phyloP scores from a whole-genome alignment of 2,329 filamentous ascomycete species.

The Sclerotinia spermophila region DNA sequence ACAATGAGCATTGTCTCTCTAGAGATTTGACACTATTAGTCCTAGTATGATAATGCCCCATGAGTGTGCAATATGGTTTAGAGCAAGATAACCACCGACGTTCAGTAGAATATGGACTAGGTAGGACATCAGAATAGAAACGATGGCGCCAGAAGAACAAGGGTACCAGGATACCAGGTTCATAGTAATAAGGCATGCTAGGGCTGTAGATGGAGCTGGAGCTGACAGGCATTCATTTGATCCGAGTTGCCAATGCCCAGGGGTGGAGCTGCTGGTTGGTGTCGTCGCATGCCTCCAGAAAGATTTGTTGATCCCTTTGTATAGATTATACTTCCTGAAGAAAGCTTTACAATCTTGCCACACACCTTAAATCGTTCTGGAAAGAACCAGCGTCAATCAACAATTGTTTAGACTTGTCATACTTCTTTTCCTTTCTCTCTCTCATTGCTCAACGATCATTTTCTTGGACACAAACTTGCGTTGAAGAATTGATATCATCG shows the following conservation, averaged over 20 bases:
- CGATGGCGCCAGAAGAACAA: slow-evolving; percentile 29
- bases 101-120: slow-evolving; percentile 18
- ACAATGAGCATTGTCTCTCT: slow-evolving; percentile 13
- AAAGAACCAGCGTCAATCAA: neutral
- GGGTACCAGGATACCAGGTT: slow-evolving; percentile 25
- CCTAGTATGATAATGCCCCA: neutral
- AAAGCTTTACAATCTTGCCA: slow-evolving; percentile 24
- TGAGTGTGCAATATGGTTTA: slow-evolving; percentile 6
- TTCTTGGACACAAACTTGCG: slow-evolving; percentile 10
- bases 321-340: slow-evolving; percentile 28
- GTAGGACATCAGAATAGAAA: slow-evolving; percentile 31
- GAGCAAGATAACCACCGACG: slow-evolving; percentile 13
- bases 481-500: slow-evolving; percentile 17
- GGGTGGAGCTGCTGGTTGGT: slow-evolving; percentile 33
- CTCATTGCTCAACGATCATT: neutral
- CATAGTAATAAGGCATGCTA: slow-evolving; percentile 25
- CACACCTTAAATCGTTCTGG: slow-evolving; percentile 20
- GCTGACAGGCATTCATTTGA: slow-evolving; percentile 35
- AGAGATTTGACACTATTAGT: slow-evolving; percentile 3
- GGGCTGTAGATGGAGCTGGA: slow-evolving; percentile 31
- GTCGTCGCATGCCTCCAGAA: slow-evolving; percentile 30
- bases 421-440: neutral
- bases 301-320: slow-evolving; percentile 27
- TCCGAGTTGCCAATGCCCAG: slow-evolving; percentile 27
- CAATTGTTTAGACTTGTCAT: slow-evolving; percentile 1